Base-by-base conservation (phyloP, 441 rosid genomes). In the Francoa sonchifolia region DNA sequence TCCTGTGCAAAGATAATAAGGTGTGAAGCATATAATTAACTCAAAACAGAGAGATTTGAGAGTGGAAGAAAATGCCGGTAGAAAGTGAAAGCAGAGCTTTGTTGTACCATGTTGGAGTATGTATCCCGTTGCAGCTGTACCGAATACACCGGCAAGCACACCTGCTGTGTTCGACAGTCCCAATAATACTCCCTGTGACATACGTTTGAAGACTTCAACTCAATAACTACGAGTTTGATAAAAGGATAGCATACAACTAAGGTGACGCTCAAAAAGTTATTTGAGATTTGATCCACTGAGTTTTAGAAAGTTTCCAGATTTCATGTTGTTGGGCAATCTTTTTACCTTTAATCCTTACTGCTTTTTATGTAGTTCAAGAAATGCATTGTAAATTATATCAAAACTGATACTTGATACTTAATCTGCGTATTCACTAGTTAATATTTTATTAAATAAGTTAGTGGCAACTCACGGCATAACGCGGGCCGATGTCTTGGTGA, bases 401-500 rank as follows among this genome's bases (percentile, higher is more conserved):
- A n/a, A n/a, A n/a, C n/a, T n/a, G n/a, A n/a, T n/a, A n/a, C n/a
- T n/a, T n/a, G n/a, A n/a, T n/a, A n/a, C n/a, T n/a, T n/a, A n/a
- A n/a, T n/a, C n/a, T n/a, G n/a, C n/a, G n/a, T n/a, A n/a, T n/a
- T n/a, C n/a, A n/a, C n/a, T n/a, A 18, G 25, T 37, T 2, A 7
- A 21, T 6, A 18, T 7, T 36, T 16, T 17, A 22, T 8, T 6
- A 27, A 2, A 22, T 11, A 30, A 31, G 50, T 32, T 10, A 38
- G 19, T 12, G 17, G 50, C 4, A 37, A 71, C 97, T 84, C 41
- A 88, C 95, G 62, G 98, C 75, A 51, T 89, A 89, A 27, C 95
- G 94, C 0, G 95, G 98, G 39, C 94, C 95, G 50, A 89, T 89
- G 65, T 89, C 98, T 75, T 85, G 98, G 69, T 89, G 98, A 72